Evolutionary conservation across 805 yeast genomes (phyloP), one percentile per base, ranked within the genome.

Genomic region (Nakazawaea ambrosiae): DNA sequence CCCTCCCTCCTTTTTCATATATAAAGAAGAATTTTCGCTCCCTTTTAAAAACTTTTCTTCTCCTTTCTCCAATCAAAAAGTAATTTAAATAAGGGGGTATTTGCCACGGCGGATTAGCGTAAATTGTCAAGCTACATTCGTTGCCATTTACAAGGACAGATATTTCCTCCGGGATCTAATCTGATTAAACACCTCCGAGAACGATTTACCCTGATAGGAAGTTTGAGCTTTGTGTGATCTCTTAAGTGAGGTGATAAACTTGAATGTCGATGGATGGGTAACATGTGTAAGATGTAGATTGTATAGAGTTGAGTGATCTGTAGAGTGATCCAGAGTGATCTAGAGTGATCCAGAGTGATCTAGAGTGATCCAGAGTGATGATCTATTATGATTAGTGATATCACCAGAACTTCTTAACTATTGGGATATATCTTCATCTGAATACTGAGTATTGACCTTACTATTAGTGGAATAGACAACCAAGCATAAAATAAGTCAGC

Each of bases 41-140:
- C 27, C 26, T 26, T 15, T 17, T 17, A 20, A 17, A 9, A n/a
- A n/a, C 18, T 15, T 36, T 27, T 19, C 10, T 8, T 33, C 49
- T 53, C 52, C 52, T 49, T 54, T 55, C 66, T 54, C 51, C 58
- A 73, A 73, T 73, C 78, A 73, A 74, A 74, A 74, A 73, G 73
- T 58, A 56, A 22, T 12, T 33, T 39, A 39, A 14, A 28, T 56
- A 52, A 50, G 66, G 80, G 75, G 76, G 71, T 63, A 62, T 69
- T 70, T 74, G 81, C 81, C 81, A 75, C 81, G 81, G 64, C 79
- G 79, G 61, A 70, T 59, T 68, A 66, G 71, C 67, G 74, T 60
- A 67, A 43, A 67, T 65, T 65, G 65, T 69, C 78, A 71, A 72
- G 77, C 72, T 68, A 66, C 63, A 59, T 65, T 60, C 79, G 79